Evolutionary conservation across 1,284 basidiomycete genomes (phyloP), one percentile per base, ranked within the genome.

Genomic region (Irpex lacteus): DNA sequence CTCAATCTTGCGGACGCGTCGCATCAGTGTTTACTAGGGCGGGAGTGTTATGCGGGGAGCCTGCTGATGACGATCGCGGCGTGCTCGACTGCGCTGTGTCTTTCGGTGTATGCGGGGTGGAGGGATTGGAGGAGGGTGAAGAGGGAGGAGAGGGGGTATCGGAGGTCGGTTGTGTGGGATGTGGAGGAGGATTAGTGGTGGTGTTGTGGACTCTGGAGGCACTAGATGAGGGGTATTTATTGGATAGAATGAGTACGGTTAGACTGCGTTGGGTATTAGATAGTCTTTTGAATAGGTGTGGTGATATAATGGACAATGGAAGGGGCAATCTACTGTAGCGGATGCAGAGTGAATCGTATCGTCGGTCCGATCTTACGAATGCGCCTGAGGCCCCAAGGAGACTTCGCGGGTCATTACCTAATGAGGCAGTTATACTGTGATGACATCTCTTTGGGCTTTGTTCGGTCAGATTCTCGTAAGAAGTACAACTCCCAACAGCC

Each of bases 1-100:
- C 54, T 60, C 59, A 40, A 59, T 40, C 44, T 58, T 60, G 72
- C 74, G 1, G 72, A 74, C 34, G 61, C 66, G 18, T 61, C 67
- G 37, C 76, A 75, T 44, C 81, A 83, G 67, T 88, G 86, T 69
- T 69, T 82, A 49, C 72, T 80, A 37, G 86, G 86, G 5, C 74
- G 79, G 32, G 71, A 75, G 47, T 88, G 86, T 70, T 88, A 88
- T 67, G 77, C 81, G 21, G 77, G 78, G 59, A 82, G 81, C 47
- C 71, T 88, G 32, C 78, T 83, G 67, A 67, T 86, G 61, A 87
- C 85, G 5, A 76, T 77, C 40, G 72, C 66, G 1, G 84, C 82
- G 18, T 85, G 83, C 66, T 73, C 78, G 58, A 36, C 81, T 2
- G 81, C 81, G 3, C 73, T 86, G n/a, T 73, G 72, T 13, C 74